Conservation (phyloP, 805 yeast species). For the Trichomonascus vanleenenianus region DNA sequence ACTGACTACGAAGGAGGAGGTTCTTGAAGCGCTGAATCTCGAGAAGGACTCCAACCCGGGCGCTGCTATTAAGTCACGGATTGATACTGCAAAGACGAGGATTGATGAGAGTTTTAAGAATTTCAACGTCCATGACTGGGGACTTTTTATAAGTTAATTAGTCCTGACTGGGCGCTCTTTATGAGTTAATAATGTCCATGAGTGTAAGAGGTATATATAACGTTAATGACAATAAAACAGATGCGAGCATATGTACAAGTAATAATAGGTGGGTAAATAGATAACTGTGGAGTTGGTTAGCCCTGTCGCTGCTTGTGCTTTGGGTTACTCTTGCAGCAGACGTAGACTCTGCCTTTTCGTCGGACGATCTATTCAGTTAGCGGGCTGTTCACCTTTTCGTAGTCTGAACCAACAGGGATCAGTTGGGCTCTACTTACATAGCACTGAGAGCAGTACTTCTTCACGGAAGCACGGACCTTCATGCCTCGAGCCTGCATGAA, state of each 20-base stretch:
- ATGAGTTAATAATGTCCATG: background rate
- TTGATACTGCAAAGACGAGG: conserved; percentile 15
- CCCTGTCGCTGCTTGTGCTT: conserved; percentile 90
- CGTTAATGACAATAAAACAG: background rate
- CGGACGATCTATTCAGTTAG: conserved; percentile 54
- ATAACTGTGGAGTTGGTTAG: conserved; percentile 17
- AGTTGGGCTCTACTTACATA: conserved; percentile 41
- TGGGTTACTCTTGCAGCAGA: conserved; percentile 85
- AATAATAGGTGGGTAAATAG: conserved; percentile 38
- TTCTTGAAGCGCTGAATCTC: conserved; percentile 2
- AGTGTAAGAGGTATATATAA: background rate
- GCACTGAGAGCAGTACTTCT: conserved; percentile 89
- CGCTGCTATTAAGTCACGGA: background rate
- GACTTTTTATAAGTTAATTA: conserved; percentile 3
- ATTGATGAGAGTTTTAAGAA: background rate
- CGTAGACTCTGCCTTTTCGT: conserved; percentile 91
- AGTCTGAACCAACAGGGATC: too few species aligned
- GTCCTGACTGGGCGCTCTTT: background rate
- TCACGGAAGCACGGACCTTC: conserved; percentile 88
- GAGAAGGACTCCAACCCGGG: conserved; percentile 18
- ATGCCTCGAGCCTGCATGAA: conserved; percentile 51
- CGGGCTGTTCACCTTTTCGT: conserved; percentile 1
- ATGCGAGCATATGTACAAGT: background rate
- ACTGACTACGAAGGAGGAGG: background rate
- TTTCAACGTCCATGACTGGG: conserved; percentile 9